phyloP scores from a whole-genome alignment of 106 monocot genomes.

The Ottelia alismoides region DNA sequence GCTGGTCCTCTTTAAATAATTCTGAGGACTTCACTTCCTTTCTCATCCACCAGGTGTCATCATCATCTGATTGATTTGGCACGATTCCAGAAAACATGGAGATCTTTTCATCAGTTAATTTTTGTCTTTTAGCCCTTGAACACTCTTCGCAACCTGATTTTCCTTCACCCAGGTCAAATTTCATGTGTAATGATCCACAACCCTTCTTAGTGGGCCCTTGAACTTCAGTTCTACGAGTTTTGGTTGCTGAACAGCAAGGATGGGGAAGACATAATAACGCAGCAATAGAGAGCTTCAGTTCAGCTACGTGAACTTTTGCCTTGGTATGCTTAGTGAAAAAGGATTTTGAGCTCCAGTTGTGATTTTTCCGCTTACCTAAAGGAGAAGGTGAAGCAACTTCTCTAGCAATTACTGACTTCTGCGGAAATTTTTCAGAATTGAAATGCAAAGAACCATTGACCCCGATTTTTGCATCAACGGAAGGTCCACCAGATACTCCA shows the following conservation, averaged over 20 bases:
- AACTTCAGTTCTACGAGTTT: constrained; percentile 29
- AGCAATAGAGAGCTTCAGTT: constrained; percentile 57
- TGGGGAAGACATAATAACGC: constrained; percentile 44
- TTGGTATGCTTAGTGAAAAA: constrained; percentile 17
- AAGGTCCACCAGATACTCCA: constrained; percentile 25
- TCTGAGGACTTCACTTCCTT: constrained; percentile 62
- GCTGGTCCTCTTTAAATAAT: constrained; percentile 54
- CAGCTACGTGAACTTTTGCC: constrained; percentile 32
- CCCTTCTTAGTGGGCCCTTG: constrained; percentile 29
- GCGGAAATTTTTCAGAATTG: constrained; percentile 14
- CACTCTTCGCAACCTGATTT: constrained; percentile 60
- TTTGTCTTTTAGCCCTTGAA: constrained; percentile 57
- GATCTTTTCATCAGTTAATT: constrained; percentile 40
- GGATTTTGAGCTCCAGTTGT: constrained; percentile 3
- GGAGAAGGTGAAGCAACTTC: constrained; percentile 21
- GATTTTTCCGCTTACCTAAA: constrained; percentile 10
- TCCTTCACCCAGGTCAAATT: constrained; percentile 39
- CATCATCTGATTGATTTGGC: constrained; percentile 59
- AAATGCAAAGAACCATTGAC: constrained; percentile 7
- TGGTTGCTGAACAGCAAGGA: constrained; percentile 23
- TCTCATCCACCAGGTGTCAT: constrained; percentile 84
- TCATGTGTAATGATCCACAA: constrained; percentile 22
- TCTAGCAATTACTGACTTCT: constrained; percentile 11
- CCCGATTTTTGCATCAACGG: constrained; percentile 6
- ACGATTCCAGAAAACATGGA: constrained; percentile 22